Evolutionary conservation across 2,329 filamentous ascomycete species (phyloP).

Genomic region (Fusarium illudens): DNA sequence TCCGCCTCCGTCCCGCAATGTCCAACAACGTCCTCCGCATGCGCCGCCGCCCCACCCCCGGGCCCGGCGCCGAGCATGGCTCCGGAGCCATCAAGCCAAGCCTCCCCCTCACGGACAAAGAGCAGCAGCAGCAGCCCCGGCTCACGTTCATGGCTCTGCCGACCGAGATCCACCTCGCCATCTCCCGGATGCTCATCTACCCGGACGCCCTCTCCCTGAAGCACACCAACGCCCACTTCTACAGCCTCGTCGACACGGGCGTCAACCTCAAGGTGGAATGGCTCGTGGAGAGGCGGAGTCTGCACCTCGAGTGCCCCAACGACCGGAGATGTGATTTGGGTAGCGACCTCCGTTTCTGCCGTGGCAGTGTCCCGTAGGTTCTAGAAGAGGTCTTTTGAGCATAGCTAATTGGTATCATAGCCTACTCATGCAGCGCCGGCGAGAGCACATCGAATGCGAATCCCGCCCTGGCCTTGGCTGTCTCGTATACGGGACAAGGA

Average conservation of each 20-base stretch:
- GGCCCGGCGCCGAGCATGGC: slow-evolving; percentile 17
- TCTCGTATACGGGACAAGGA: slow-evolving; percentile 60
- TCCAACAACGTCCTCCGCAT: slow-evolving; percentile 29
- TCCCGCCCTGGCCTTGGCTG: slow-evolving; percentile 64
- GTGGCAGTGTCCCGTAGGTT: slow-evolving; percentile 66
- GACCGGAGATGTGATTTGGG: slow-evolving; percentile 64
- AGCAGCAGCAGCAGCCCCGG: not conserved
- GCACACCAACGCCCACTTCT: slow-evolving; percentile 71
- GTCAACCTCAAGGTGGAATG: slow-evolving; percentile 73
- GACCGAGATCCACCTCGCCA: slow-evolving; percentile 72
- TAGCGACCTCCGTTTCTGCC: slow-evolving; percentile 67
- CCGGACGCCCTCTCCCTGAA: slow-evolving; percentile 77
- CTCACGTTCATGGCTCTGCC: slow-evolving; percentile 61
- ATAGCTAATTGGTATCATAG: slow-evolving; percentile 44
- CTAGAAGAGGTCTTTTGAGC: too few species aligned
- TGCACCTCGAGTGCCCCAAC: slow-evolving; percentile 73
- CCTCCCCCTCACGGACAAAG: not conserved
- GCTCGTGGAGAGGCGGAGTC: slow-evolving; percentile 69
- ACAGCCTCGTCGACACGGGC: slow-evolving; percentile 70
- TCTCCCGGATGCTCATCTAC: slow-evolving; percentile 68
- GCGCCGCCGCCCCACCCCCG: slow-evolving; percentile 34
- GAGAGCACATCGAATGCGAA: slow-evolving; percentile 69
- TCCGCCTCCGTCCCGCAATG: slow-evolving; percentile 26
- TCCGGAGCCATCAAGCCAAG: slow-evolving; percentile 11
- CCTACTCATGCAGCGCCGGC: slow-evolving; percentile 65